These are phyloP conservation scores for Pochonia chlamydosporia DNA, from an alignment of 2,329 filamentous ascomycete genomes.

Conservation along the genomic window DNA sequence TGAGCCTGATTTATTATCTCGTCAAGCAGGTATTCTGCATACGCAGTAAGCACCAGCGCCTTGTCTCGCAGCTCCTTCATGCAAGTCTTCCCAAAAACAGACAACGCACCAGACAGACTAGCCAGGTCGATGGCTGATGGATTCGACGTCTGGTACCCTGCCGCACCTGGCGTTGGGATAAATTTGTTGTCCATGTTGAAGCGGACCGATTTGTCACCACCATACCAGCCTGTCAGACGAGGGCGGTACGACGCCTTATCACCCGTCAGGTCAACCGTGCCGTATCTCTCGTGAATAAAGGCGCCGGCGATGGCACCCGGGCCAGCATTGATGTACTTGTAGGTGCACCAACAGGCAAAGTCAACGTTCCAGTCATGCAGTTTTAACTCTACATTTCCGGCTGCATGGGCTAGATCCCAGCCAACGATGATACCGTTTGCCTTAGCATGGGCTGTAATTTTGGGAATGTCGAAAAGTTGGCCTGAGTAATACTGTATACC, in stretches of 20 bases:
- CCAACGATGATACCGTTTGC: conserved; percentile 66
- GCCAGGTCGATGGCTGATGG: conserved; percentile 72
- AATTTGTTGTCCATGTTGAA: conserved; percentile 84
- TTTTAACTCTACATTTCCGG: conserved; percentile 71
- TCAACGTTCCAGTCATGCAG: conserved; percentile 89
- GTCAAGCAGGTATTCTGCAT: conserved; percentile 64
- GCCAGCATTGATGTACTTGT: conserved; percentile 89
- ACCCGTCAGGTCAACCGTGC: conserved; percentile 42
- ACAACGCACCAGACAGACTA: conserved; percentile 65
- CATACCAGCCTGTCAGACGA: conserved; percentile 81
- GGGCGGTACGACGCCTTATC: conserved; percentile 45
- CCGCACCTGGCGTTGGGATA: conserved; percentile 69
- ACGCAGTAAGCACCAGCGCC: conserved; percentile 67
- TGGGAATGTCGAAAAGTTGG: conserved; percentile 76
- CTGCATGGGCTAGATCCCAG: conserved; percentile 86
- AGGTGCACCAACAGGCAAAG: conserved; percentile 89
- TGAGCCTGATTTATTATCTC: conserved; percentile 30
- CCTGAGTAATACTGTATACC: conserved; percentile 92
- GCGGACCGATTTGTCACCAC: conserved; percentile 66
- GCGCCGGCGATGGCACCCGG: conserved; percentile 75
- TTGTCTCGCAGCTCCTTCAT: conserved; percentile 66
- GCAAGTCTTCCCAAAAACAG: conserved; percentile 65
- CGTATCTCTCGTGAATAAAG: conserved; percentile 75
- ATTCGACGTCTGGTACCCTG: conserved; percentile 81
- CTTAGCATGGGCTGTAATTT: conserved; percentile 73